These are phyloP conservation scores for Plasmodium reichenowi DNA, from an alignment of 169 alveolate species.

Conservation along the genomic window DNA sequence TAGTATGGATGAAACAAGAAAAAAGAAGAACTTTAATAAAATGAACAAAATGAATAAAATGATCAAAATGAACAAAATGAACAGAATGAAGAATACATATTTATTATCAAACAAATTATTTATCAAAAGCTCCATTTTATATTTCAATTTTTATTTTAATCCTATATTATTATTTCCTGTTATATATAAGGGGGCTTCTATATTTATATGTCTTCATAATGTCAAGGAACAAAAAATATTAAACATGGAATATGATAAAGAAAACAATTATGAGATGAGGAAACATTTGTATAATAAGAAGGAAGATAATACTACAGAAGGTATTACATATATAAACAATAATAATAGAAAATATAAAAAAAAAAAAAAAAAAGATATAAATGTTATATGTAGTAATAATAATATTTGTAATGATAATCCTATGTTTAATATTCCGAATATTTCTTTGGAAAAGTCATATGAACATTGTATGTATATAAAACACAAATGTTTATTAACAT, in stretches of 20 bases:
- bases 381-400: not conserved
- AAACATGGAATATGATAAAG: not conserved
- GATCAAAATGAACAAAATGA: too few species aligned
- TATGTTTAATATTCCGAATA: too few species aligned
- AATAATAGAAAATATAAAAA: too few species aligned
- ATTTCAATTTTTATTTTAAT: constrained; percentile 19
- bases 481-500: constrained; percentile 10
- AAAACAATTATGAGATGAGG: not conserved
- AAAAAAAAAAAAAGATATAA: not conserved
- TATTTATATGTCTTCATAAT: not conserved
- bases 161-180: not conserved
- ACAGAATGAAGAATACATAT: not conserved
- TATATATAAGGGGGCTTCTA: not conserved
- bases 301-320: not conserved
- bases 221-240: not conserved
- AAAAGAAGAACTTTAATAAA: not conserved
- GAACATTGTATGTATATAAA: not conserved
- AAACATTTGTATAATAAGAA: not conserved
- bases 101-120: constrained; percentile 9
- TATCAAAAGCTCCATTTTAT: not conserved
- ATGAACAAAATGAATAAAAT: too few species aligned
- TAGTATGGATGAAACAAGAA: not conserved
- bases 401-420: too few species aligned
- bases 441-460: too few species aligned
- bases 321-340: not conserved